Base-by-base conservation (phyloP, 2,329 filamentous ascomycete genomes). In the Aschersonia sp. region DNA sequence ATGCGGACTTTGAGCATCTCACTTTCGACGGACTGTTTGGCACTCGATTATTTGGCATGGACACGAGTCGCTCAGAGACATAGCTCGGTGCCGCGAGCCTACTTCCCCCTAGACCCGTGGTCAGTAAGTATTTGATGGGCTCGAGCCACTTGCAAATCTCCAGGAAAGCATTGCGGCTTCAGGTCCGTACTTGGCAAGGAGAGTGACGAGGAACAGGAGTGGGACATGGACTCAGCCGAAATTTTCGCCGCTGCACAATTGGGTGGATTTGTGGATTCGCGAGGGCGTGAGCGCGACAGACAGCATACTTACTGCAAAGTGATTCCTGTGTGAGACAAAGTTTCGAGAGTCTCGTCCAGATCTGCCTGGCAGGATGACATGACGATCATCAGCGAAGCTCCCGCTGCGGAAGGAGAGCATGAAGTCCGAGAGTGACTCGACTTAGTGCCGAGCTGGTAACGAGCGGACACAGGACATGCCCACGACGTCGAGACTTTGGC, bases 181-280 rank as follows among this genome's bases (percentile, higher is more conserved):
- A 71, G 74, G 55, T 86, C 84, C 0, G 71, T 92, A 2, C 92
- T 89, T 59, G 77, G 20, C 20, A 20, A 92, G 3, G 84, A 86
- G 65, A 70, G 86, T 50, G 61, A 64, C 3, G 54, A 61, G 43
- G 86, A 94, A 63, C 85, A 89, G 63, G 70, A 67, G 5, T 82
- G 77, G 76, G 56, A 57, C 6, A 47, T 54, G 20, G 74, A 77
- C 4, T 64, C 75, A 30, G 66, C 75, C 30, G 66, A 69, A 40
- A 72, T 75, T 53, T 66, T 67, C 41, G 69, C 73, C 47, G 70
- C 73, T 28, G 76, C 72, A 51, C 53, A 54, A 7, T 20, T 66
- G 64, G 64, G 63, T 68, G 38, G 65, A 68, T 51, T 30, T 69
- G 31, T 68, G 66, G 66, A 56, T 69, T 28, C 48, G 51, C 1